Percentiles rank a stretch among this genome's conserved stretches.
phyloP scores from a whole-genome alignment of 768 basidiomycete species.

The Tephrocybe sp. region DNA sequence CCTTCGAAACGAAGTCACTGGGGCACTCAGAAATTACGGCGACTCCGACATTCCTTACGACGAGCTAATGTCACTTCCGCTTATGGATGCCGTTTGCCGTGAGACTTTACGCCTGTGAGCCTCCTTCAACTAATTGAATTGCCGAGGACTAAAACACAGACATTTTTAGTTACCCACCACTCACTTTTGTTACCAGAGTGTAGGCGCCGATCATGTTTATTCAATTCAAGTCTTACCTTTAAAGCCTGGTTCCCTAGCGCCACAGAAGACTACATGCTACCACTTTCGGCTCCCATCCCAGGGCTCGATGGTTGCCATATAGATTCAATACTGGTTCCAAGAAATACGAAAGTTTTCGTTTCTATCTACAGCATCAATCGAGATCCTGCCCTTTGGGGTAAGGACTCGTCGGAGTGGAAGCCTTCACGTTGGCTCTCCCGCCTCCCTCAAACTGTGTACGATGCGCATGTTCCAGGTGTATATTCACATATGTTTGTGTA shows the following conservation, averaged over 20 bases:
- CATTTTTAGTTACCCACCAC: conserved; percentile 15
- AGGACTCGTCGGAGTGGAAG: conserved; percentile 49
- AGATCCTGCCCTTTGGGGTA: conserved; percentile 44
- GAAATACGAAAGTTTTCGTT: conserved; percentile 36
- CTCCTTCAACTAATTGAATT: not conserved
- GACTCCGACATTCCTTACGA: conserved; percentile 38
- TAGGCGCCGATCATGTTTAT: conserved; percentile 1
- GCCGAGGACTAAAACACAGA: not conserved
- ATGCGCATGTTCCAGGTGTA: conserved; percentile 42
- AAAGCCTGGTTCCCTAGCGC: conserved; percentile 26
- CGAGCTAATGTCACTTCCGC: conserved; percentile 32
- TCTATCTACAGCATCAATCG: conserved; percentile 39
- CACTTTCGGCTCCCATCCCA: conserved; percentile 37
- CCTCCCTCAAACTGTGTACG: conserved; percentile 33
- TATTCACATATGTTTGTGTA: conserved; percentile 40
- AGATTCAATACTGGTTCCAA: conserved; percentile 36
- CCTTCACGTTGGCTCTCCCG: conserved; percentile 49
- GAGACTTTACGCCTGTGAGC: conserved; percentile 41
- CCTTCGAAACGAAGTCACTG: conserved; percentile 34
- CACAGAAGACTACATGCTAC: conserved; percentile 36
- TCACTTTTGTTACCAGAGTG: conserved; percentile 16
- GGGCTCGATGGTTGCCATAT: conserved; percentile 37
- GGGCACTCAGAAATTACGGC: conserved; percentile 19
- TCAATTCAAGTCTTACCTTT: not conserved
- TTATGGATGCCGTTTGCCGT: conserved; percentile 36